These are phyloP conservation scores for Oryza meridionalis DNA, from an alignment of 176 grass and related monocot species.

Conservation along the genomic window DNA sequence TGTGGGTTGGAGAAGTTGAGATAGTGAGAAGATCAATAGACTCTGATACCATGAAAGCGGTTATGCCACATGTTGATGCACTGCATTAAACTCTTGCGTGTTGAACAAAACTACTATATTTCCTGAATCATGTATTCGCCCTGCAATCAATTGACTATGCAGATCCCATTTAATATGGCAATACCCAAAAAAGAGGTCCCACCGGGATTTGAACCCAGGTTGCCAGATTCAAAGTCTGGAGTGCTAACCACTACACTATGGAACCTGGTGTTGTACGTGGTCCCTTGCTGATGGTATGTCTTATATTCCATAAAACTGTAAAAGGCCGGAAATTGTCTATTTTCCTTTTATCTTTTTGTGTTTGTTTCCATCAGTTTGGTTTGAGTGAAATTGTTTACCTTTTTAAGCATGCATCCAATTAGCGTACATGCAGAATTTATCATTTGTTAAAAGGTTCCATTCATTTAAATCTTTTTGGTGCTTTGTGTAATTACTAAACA, in stretches of 20 bases:
- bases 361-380: neutral
- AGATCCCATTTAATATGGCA: too few species aligned
- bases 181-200: constrained; percentile 46
- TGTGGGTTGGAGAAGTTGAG: neutral
- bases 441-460: neutral
- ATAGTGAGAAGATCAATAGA: neutral
- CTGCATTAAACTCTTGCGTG: too few species aligned
- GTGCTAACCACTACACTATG: constrained; percentile 93
- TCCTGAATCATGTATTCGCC: too few species aligned
- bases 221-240: constrained; percentile 98
- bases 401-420: neutral
- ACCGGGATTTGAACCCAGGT: constrained; percentile 92
- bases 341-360: neutral
- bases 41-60: neutral
- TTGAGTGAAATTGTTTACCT: neutral
- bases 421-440: neutral
- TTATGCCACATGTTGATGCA: neutral
- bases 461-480: neutral
- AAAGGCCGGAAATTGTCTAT: neutral
- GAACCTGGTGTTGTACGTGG: constrained; percentile 40
- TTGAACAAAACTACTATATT: too few species aligned
- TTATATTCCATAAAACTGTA: neutral
- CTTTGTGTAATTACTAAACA: too few species aligned
- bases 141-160: too few species aligned
- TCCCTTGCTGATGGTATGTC: neutral